Evolutionary conservation across 129 eudicot genomes (phyloP).

Genomic region (Escallonia herrerae): DNA sequence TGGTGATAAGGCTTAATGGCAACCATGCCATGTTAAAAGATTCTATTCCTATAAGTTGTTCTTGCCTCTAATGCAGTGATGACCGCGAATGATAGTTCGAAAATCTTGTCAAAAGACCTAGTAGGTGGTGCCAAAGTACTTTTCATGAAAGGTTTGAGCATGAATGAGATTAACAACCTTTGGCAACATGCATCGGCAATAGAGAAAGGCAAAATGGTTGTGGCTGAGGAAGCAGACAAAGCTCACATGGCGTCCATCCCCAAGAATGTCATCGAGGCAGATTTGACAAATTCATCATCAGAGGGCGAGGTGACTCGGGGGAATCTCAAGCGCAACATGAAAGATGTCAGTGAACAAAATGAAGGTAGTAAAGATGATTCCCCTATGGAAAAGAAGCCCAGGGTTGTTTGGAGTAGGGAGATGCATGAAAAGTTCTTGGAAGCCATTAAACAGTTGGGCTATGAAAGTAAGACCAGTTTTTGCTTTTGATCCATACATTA

Average conservation of each 20-base stretch:
- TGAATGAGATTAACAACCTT: slow-evolving; percentile 6
- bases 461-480: slow-evolving; percentile 15
- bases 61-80: slow-evolving; percentile 15
- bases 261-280: background rate
- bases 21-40: background rate
- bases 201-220: slow-evolving; percentile 4
- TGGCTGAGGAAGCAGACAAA: background rate
- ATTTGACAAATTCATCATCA: too few species aligned
- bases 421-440: slow-evolving; percentile 24
- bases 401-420: slow-evolving; percentile 20
- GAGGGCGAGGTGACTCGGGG: background rate
- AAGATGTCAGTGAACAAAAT: background rate
- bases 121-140: slow-evolving; percentile 2
- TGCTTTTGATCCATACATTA: background rate
- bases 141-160: slow-evolving; percentile 4
- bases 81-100: background rate
- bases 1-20: too few species aligned
- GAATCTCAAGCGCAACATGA: background rate
- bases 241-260: background rate
- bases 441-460: slow-evolving; percentile 15
- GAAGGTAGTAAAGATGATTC: slow-evolving; percentile 3
- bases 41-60: background rate
- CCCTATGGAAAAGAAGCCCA: slow-evolving; percentile 6
- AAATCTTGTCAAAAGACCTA: background rate
- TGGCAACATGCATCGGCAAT: slow-evolving; percentile 7